A percentile compares a stretch with the other conserved stretches of the same genome.
Evolutionary conservation across 495 filamentous ascomycete genomes (phyloP).

Genomic region (Aspergillus leporis): DNA sequence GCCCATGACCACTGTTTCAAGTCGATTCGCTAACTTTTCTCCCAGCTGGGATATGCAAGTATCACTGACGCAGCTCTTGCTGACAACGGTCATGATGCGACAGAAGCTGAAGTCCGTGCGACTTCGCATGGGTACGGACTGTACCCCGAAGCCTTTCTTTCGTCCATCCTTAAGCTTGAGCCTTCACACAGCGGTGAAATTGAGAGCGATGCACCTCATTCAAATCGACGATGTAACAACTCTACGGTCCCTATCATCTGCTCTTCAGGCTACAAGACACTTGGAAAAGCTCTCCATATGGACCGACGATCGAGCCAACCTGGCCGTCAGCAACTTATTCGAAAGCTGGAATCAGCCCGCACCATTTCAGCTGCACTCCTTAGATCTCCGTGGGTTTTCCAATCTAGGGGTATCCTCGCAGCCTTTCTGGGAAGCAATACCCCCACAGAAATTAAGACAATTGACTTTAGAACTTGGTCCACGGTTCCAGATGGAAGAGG

Average conservation of each 20-base stretch:
- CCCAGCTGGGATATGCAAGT: slow-evolving; percentile 8
- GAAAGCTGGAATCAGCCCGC: not conserved
- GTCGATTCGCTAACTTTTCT: not conserved
- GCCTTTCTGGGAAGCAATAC: not conserved
- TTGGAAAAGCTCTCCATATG: not conserved
- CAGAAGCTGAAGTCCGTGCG: not conserved
- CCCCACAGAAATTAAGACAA: not conserved
- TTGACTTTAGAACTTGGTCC: not conserved
- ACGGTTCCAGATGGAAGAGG: not conserved
- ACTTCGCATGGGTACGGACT: slow-evolving; percentile 6
- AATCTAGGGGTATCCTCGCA: not conserved
- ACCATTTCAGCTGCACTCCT: not conserved
- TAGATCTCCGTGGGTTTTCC: slow-evolving; percentile 1
- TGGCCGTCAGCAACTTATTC: not conserved
- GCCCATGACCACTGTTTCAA: not conserved
- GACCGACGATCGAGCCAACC: not conserved
- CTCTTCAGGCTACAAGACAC: not conserved
- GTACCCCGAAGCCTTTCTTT: slow-evolving; percentile 9
- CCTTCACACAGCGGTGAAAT: not conserved
- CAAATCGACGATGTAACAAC: not conserved
- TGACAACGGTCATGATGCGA: not conserved
- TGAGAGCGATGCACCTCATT: not conserved
- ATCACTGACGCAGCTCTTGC: not conserved
- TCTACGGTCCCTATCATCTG: not conserved
- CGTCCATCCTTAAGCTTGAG: not conserved